Base-by-base conservation (phyloP, 2,329 filamentous ascomycete genomes). In the Alternaria viburni region DNA sequence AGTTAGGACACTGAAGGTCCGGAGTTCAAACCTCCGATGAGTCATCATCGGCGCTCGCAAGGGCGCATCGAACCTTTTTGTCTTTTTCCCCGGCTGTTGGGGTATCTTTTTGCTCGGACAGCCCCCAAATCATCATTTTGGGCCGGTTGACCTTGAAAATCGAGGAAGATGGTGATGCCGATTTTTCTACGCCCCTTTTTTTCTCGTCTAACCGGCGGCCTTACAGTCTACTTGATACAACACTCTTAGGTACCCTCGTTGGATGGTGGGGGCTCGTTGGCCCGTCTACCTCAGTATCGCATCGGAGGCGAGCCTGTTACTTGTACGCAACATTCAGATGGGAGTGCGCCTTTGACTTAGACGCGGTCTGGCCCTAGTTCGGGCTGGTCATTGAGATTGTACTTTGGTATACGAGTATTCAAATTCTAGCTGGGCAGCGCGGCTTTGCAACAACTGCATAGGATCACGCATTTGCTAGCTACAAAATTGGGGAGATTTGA, bases 21-120 rank as follows among this genome's bases (percentile, higher is more conserved):
- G 47, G 60, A 62, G 60, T 62, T 62, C 60, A 59, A 62, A 59
- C 60, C 60, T 62, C 60, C 47, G 60, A 57, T 62, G 60, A 62
- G 60, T 62, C 60, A 61, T 25, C 30, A 52, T 25, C 19, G 30
- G 49, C 49, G 49, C 12, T 25, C 30, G 49, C 19, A 25, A 41
- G 30, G 25, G 30, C 19, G 49, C 19, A 23, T 5, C 8, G 17
- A 28, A 32, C 28, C 5, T 32, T 51, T 51, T 51, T 51, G 36
- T 9, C 36, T 17, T 41, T 41, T 3, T 5, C 0, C 1, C 9
- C 6, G 36, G 36, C 36, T 17, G 15, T 41, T 17, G 36, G 36
- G 15, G 36, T 17, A 17, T 41, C 36, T 41, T 41, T 17, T 17
- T 41, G n/a, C 36, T 17, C 6, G 36, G 9, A 41, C 8, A 41